Evolutionary conservation across 331 rosid species (phyloP).

Genomic region (Prunus yedoensis): DNA sequence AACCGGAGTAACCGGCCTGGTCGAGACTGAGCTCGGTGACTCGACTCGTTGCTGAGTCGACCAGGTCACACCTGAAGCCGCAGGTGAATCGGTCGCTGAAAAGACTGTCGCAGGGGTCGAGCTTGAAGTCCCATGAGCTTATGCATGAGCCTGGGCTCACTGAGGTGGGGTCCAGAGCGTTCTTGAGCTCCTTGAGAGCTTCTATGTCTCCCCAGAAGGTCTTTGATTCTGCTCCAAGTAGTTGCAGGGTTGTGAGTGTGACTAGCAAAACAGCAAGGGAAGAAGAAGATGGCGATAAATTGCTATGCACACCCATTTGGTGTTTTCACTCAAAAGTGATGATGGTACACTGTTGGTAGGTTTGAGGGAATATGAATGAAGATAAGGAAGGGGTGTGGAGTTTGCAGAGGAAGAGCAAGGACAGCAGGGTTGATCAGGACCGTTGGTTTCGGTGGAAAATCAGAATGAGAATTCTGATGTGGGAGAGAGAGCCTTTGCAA

Average conservation of each 20-base stretch:
- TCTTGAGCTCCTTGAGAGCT: conserved; percentile 54
- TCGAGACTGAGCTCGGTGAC: conserved; percentile 82
- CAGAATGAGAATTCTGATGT: background rate
- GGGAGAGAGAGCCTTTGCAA: background rate
- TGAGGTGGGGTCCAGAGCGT: conserved; percentile 43
- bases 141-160: conserved; percentile 69
- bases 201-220: conserved; percentile 58
- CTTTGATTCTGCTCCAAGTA: conserved; percentile 40
- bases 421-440: conserved; percentile 22
- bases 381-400: background rate
- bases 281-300: background rate
- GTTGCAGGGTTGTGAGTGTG: background rate
- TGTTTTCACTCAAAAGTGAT: background rate
- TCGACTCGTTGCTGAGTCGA: conserved; percentile 42
- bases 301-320: conserved; percentile 33
- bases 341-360: too few relatives aligned
- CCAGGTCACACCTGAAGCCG: conserved; percentile 72
- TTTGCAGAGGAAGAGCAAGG: background rate
- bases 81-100: conserved; percentile 70
- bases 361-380: background rate
- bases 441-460: conserved; percentile 25
- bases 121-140: conserved; percentile 72
- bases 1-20: conserved; percentile 74
- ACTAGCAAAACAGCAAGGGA: conserved; percentile 18
- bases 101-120: conserved; percentile 80